Evolutionary conservation across 2,329 filamentous ascomycete species (phyloP).

Genomic region (Fusarium compactum): DNA sequence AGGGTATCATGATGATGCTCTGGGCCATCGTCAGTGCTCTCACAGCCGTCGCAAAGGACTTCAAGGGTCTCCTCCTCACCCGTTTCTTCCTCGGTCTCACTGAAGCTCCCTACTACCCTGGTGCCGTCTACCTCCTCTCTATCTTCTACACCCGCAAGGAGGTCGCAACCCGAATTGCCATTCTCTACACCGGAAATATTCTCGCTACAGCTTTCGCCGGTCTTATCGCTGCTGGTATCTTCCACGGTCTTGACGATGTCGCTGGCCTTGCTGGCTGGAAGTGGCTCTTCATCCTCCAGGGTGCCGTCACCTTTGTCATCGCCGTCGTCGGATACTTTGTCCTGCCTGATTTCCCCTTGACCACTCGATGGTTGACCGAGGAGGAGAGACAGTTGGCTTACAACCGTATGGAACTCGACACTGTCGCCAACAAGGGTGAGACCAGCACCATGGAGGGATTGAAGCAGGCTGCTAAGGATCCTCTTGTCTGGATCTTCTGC

Average conservation of each 20-base stretch:
- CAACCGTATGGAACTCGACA: conserved; percentile 59
- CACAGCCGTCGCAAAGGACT: conserved; percentile 62
- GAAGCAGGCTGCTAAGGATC: conserved; percentile 58
- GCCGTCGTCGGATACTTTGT: conserved; percentile 47
- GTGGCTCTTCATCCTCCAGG: conserved; percentile 75
- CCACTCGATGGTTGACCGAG: conserved; percentile 57
- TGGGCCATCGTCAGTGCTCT: conserved; percentile 63
- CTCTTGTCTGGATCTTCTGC: conserved; percentile 62
- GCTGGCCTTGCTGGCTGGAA: conserved; percentile 49
- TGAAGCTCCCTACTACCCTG: conserved; percentile 56
- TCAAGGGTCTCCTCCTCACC: conserved; percentile 61
- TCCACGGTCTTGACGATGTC: conserved; percentile 49
- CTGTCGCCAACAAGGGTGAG: conserved; percentile 57
- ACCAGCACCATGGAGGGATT: conserved; percentile 59
- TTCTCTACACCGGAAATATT: conserved; percentile 58
- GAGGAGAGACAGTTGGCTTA: conserved; percentile 59
- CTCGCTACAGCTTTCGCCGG: conserved; percentile 56
- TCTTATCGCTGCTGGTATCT: conserved; percentile 59
- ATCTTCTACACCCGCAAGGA: conserved; percentile 67
- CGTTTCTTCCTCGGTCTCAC: conserved; percentile 58
- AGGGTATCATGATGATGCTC: conserved; percentile 57
- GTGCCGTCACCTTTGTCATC: conserved; percentile 55
- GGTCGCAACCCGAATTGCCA: conserved; percentile 57
- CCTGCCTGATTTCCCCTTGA: conserved; percentile 56
- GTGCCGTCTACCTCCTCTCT: conserved; percentile 58